Conservation (phyloP, 192 early-diverging fungal genomes). For the Gonapodya prolifera region DNA sequence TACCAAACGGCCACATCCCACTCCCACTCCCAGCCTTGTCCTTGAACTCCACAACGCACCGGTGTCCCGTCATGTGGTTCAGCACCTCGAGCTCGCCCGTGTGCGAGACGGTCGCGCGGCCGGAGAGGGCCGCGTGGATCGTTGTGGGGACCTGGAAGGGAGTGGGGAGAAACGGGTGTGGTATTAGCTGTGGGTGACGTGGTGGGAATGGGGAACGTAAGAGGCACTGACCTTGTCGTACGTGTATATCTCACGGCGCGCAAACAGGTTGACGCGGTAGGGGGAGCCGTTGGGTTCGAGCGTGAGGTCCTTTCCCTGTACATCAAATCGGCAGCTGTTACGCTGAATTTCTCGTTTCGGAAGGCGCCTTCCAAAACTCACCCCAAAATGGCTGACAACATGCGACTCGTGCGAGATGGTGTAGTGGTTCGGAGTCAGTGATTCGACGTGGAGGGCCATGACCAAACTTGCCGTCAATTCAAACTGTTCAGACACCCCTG, state of each 20-base stretch:
- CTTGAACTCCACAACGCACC: not conserved
- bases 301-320: not conserved
- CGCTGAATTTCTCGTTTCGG: not conserved
- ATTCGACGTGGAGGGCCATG: slow-evolving; percentile 64
- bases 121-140: not conserved
- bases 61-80: not conserved
- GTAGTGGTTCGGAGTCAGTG: slow-evolving; percentile 62
- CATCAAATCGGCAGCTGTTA: not conserved
- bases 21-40: not conserved
- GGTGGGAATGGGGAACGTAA: too few species aligned
- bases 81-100: not conserved
- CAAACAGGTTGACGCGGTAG: not conserved
- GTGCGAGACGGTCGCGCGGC: not conserved
- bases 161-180: too few species aligned
- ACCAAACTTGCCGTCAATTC: not conserved
- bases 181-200: too few species aligned
- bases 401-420: slow-evolving; percentile 78
- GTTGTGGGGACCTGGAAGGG: too few species aligned
- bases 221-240: not conserved
- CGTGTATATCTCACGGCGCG: not conserved
- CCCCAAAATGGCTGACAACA: slow-evolving; percentile 95
- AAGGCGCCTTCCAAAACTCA: not conserved
- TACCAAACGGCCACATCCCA: not conserved
- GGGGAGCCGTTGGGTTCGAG: not conserved
- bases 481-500: too few species aligned